These are phyloP conservation scores for Aspergillus cejpii DNA, from an alignment of 2,329 filamentous ascomycete genomes.

Conservation along the genomic window DNA sequence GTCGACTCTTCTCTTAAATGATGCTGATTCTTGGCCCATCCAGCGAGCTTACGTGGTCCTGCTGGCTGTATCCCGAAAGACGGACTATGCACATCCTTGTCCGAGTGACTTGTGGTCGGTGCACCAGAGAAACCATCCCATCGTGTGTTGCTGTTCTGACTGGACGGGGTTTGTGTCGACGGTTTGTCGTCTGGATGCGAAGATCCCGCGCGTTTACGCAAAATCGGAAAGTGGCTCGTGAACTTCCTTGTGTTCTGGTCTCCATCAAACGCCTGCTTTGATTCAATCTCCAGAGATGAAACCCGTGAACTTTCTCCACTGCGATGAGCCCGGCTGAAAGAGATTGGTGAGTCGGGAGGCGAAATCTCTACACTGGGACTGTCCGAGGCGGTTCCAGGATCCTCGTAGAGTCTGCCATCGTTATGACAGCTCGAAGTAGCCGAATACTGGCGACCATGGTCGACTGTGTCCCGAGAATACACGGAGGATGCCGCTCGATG, in stretches of 20 bases:
- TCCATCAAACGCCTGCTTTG: slow-evolving; percentile 9
- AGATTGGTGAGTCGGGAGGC: slow-evolving; percentile 41
- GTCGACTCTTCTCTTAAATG: slow-evolving; percentile 32
- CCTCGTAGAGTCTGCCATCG: slow-evolving; percentile 1
- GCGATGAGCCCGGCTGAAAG: slow-evolving; percentile 14
- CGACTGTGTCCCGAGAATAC: slow-evolving; percentile 47
- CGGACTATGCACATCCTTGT: slow-evolving; percentile 49
- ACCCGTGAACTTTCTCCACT: slow-evolving; percentile 30
- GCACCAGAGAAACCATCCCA: slow-evolving; percentile 65
- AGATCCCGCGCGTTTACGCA: slow-evolving; percentile 18
- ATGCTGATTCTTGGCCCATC: slow-evolving; percentile 35
- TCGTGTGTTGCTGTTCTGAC: slow-evolving; percentile 18
- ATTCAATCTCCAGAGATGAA: slow-evolving; percentile 37
- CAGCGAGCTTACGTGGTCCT: slow-evolving; percentile 22
- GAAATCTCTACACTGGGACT: slow-evolving; percentile 40
- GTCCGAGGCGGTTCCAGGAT: not conserved
- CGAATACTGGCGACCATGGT: slow-evolving; percentile 13
- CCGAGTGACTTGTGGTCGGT: slow-evolving; percentile 52
- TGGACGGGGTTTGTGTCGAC: slow-evolving; percentile 15
- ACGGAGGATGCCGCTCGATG: slow-evolving; percentile 53
- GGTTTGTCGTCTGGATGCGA: slow-evolving; percentile 6
- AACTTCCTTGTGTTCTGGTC: slow-evolving; percentile 19
- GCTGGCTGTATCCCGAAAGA: slow-evolving; percentile 22
- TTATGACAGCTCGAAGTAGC: slow-evolving; percentile 12
- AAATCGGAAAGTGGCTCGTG: slow-evolving; percentile 26